These are phyloP conservation scores for Polyporus tsugae DNA, from an alignment of 1,284 basidiomycete species.

Conservation along the genomic window DNA sequence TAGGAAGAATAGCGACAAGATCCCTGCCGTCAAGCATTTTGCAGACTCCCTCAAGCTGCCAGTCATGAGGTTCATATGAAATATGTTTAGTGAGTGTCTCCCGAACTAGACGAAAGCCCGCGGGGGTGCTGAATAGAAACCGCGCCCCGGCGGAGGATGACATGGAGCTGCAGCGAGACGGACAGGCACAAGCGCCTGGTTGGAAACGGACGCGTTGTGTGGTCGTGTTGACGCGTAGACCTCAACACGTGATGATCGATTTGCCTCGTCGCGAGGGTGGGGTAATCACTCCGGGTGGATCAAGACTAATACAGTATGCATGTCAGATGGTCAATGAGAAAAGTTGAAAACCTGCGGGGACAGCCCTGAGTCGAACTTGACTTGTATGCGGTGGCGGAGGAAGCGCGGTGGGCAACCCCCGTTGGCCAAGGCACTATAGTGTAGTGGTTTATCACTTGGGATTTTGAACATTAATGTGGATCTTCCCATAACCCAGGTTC, in stretches of 20 bases:
- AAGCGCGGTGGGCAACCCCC: neutral
- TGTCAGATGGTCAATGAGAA: too few relatives aligned
- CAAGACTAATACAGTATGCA: too few relatives aligned
- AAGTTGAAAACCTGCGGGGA: too few relatives aligned
- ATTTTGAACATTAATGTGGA: slow-evolving; percentile 31
- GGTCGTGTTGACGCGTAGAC: neutral
- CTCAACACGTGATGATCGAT: neutral
- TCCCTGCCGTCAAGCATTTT: neutral
- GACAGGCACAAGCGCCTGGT: neutral
- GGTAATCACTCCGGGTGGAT: neutral
- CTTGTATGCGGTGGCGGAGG: too few relatives aligned
- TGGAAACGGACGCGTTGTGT: neutral
- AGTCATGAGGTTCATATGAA: neutral
- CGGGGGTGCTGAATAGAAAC: neutral
- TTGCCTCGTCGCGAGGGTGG: neutral
- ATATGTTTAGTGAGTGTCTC: neutral
- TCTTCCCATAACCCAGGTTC: slow-evolving; percentile 38
- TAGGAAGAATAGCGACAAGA: neutral
- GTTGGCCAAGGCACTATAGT: slow-evolving; percentile 32
- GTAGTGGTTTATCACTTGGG: slow-evolving; percentile 41
- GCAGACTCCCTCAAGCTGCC: neutral
- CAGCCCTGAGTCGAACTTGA: too few relatives aligned
- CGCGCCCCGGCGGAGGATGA: neutral
- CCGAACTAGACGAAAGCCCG: neutral
- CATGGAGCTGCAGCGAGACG: too few relatives aligned